phyloP scores from a whole-genome alignment of 495 filamentous ascomycete species.

The Filosporella fistucella region DNA sequence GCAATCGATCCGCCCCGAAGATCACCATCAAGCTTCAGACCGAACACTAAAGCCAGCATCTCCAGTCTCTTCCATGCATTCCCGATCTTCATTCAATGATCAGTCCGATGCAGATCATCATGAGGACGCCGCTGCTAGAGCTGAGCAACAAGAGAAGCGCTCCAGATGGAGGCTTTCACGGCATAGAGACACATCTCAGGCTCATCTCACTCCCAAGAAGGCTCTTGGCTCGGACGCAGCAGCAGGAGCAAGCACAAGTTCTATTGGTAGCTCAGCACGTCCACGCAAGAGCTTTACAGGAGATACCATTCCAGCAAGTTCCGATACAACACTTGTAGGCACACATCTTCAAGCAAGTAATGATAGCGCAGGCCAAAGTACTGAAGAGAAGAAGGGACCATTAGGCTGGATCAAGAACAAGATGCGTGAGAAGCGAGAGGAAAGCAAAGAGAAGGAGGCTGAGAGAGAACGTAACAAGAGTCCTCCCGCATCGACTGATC shows the following conservation, averaged over 20 bases:
- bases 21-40: slow-evolving; percentile 32
- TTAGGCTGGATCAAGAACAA: slow-evolving; percentile 83
- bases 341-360: slow-evolving; percentile 34
- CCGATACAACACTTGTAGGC: slow-evolving; percentile 27
- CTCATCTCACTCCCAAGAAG: slow-evolving; percentile 37
- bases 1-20: slow-evolving; percentile 13
- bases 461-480: slow-evolving; percentile 26
- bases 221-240: slow-evolving; percentile 53
- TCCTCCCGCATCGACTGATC: slow-evolving; percentile 22
- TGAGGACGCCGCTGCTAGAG: slow-evolving; percentile 43
- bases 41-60: slow-evolving; percentile 57
- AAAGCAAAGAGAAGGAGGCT: slow-evolving; percentile 33
- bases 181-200: slow-evolving; percentile 44
- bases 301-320: slow-evolving; percentile 30
- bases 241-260: slow-evolving; percentile 65
- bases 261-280: slow-evolving; percentile 56
- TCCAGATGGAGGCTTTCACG: slow-evolving; percentile 73
- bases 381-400: slow-evolving; percentile 55
- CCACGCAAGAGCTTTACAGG: slow-evolving; percentile 50
- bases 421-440: slow-evolving; percentile 71
- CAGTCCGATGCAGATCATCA: slow-evolving; percentile 65
- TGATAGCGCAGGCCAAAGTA: slow-evolving; percentile 40
- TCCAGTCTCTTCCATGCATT: slow-evolving; percentile 60
- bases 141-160: slow-evolving; percentile 58
- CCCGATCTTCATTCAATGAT: slow-evolving; percentile 71